Base-by-base conservation (phyloP, 495 filamentous ascomycete genomes). In the Talaromyces ruber region DNA sequence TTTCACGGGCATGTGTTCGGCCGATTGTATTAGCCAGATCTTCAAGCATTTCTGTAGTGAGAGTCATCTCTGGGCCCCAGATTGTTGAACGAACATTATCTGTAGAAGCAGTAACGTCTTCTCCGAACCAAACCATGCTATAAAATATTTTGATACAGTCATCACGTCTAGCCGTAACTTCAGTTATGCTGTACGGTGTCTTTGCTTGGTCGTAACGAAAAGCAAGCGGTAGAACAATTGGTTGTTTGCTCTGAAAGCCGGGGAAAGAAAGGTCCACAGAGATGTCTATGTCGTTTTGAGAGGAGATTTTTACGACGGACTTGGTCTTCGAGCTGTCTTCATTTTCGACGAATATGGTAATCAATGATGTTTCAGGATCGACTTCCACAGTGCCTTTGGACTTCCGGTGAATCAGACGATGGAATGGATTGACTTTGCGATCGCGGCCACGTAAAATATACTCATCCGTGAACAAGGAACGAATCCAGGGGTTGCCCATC, bases 131-230 rank as follows among this genome's bases (percentile, higher is more conserved):
- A 30, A 92, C 81, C 22, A 81, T 79, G 79, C 89, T 92, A 78
- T 96, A 96, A 67, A 96, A 96, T 71, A 88, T 82, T 72, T 93
- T 94, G 77, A 95, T 92, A 43, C 87, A 82, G 64, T 92, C 87
- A 66, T 95, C 95, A 64, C 92, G 87, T 39, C 76, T 82, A 51
- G 90, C 78, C 88, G 93, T 95, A 29, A 43, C 39, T 43, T 43
- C 39, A 12, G 14, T 43, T 43, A 43, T 18, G 6, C 39, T 3
- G 39, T 43, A 43, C n/a, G 39, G 39, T 43, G n/a, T 18, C 39
- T n/a, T 43, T 18, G 39, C n/a, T 43, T 43, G 39, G 39, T 43
- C 39, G 6, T 43, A 43, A 0, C 39, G 39, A 18, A 43, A 43
- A 18, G 39, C 1, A 5, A 43, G 39, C 6, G 39, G 39, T 43